phyloP scores from a whole-genome alignment of 208 protist genomes.

The Tritrichomonas foetus region DNA sequence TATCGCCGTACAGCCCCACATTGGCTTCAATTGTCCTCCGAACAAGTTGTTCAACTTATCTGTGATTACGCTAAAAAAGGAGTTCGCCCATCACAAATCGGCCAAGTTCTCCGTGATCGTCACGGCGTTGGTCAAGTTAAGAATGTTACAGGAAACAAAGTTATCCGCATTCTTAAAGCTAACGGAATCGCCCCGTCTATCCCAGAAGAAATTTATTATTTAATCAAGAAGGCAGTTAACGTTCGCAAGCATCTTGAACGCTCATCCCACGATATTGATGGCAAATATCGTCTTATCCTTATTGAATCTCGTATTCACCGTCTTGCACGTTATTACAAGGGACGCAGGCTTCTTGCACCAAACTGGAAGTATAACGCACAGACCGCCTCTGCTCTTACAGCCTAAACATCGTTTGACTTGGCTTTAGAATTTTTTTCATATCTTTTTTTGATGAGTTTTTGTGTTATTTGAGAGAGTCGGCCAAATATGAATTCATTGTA shows the following conservation, averaged over 20 bases:
- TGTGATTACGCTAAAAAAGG: too few relatives aligned
- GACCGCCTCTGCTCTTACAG: slow-evolving; percentile 73
- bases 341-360: slow-evolving; percentile 69
- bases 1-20: slow-evolving; percentile 91
- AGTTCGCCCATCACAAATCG: too few relatives aligned
- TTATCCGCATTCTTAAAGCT: too few relatives aligned
- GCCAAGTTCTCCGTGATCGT: slow-evolving; percentile 98
- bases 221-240: slow-evolving; percentile 98
- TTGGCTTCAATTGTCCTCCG: slow-evolving; percentile 85
- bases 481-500: too few relatives aligned
- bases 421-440: too few relatives aligned
- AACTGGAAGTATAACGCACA: too few relatives aligned
- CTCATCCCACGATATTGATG: too few relatives aligned
- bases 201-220: slow-evolving; percentile 99
- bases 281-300: too few relatives aligned
- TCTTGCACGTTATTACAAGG: slow-evolving; percentile 97
- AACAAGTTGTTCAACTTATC: too few relatives aligned
- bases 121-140: slow-evolving; percentile 96
- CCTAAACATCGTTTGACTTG: slow-evolving; percentile 66
- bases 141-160: slow-evolving; percentile 95
- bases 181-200: slow-evolving; percentile 96
- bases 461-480: too few relatives aligned
- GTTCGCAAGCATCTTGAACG: slow-evolving; percentile 99
- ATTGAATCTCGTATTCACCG: too few relatives aligned
- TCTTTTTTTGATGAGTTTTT: too few relatives aligned